Evolutionary conservation across 2,329 filamentous ascomycete species (phyloP).

Genomic region (Trichoderma breve): DNA sequence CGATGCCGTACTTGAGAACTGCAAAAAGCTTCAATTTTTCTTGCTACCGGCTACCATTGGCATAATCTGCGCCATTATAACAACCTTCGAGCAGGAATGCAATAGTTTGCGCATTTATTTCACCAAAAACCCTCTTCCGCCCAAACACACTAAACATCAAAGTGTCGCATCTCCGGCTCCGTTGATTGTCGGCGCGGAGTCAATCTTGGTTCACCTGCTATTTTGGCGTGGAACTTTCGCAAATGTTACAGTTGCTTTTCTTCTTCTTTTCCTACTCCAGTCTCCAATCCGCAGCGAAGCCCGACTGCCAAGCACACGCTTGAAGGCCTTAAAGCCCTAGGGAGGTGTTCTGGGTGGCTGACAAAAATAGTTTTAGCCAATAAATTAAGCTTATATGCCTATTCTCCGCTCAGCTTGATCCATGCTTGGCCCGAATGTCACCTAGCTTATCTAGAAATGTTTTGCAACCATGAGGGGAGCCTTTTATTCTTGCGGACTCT

Average conservation of each 20-base stretch:
- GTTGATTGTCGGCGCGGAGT: neutral
- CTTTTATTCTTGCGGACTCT: neutral
- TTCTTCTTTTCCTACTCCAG: neutral
- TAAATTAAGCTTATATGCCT: conserved; percentile 13
- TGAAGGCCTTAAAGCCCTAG: neutral
- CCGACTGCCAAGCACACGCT: neutral
- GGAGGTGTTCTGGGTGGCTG: neutral
- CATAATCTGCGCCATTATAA: neutral
- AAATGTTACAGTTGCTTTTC: neutral
- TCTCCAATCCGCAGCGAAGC: neutral
- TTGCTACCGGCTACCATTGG: neutral
- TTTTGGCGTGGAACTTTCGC: conserved; percentile 10
- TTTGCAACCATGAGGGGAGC: neutral
- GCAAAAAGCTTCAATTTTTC: neutral
- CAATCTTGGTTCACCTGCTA: neutral
- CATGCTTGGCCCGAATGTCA: neutral
- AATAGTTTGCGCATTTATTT: neutral
- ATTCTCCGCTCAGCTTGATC: neutral
- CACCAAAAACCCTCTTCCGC: neutral
- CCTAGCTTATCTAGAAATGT: neutral
- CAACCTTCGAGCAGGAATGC: neutral
- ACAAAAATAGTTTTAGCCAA: conserved; percentile 1
- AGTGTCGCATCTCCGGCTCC: neutral
- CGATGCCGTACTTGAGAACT: neutral
- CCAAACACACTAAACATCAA: neutral